Conservation (phyloP, 164 flowering plant genomes). For the Umbilicus rupestris region DNA sequence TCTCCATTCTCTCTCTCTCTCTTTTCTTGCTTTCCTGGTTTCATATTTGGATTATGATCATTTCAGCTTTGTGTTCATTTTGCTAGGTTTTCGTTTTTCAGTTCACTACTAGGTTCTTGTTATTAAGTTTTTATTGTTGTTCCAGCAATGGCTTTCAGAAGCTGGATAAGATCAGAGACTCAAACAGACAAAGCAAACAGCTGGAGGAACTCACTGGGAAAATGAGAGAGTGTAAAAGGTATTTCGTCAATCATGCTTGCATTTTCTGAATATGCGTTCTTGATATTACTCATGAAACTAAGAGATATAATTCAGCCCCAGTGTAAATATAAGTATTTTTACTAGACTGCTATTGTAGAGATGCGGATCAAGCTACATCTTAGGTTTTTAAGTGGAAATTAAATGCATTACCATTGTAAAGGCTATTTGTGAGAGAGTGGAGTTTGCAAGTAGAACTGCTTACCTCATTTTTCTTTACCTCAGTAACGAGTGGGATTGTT, state of each 20-base stretch:
- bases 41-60: neutral
- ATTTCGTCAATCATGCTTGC: neutral
- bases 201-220: slow-evolving; percentile 89
- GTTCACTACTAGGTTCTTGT: too few species aligned
- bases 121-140: slow-evolving; percentile 7
- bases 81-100: too few species aligned
- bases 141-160: slow-evolving; percentile 96
- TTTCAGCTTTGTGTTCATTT: too few species aligned
- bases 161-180: slow-evolving; percentile 87
- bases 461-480: neutral
- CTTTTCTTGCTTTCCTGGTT: too few species aligned
- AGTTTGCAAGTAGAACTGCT: too few species aligned
- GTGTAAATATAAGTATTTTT: too few species aligned
- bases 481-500: neutral
- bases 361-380: too few species aligned
- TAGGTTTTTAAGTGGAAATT: too few species aligned
- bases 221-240: slow-evolving; percentile 95
- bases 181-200: slow-evolving; percentile 85
- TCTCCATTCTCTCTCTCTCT: neutral
- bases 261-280: neutral
- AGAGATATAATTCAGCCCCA: too few species aligned
- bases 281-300: neutral
- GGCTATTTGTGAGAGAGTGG: too few species aligned
- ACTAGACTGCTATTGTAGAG: too few species aligned
- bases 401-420: too few species aligned